Percentiles rank a stretch among this genome's conserved stretches.
phyloP scores from a whole-genome alignment of 345 rosid species.

The Salix purpurea region DNA sequence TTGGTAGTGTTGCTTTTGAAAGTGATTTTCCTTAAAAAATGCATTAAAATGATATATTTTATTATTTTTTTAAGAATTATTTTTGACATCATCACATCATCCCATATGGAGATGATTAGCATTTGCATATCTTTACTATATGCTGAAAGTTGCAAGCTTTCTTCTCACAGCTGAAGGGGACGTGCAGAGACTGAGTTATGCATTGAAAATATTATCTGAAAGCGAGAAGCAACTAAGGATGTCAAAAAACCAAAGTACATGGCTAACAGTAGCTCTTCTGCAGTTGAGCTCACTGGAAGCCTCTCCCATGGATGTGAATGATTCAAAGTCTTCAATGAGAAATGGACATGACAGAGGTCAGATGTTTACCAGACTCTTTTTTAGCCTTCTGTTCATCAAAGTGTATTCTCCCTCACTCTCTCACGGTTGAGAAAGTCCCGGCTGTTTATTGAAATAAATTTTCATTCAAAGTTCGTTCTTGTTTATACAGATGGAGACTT shows the following conservation, averaged over 20 bases:
- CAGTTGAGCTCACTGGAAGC: slow-evolving; percentile 67
- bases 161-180: slow-evolving; percentile 64
- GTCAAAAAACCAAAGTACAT: slow-evolving; percentile 87
- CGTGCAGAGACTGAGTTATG: slow-evolving; percentile 63
- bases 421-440: neutral
- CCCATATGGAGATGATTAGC: neutral
- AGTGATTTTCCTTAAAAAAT: too few relatives aligned
- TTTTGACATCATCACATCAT: too few relatives aligned
- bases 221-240: slow-evolving; percentile 88
- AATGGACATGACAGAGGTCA: slow-evolving; percentile 51
- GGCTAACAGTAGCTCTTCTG: slow-evolving; percentile 93
- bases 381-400: neutral
- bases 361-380: neutral
- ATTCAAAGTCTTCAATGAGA: slow-evolving; percentile 41
- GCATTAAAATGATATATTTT: too few relatives aligned
- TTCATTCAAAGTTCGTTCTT: neutral
- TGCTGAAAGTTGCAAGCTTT: slow-evolving; percentile 12
- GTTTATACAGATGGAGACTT: slow-evolving; percentile 43
- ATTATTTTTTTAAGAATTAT: too few relatives aligned
- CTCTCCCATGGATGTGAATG: slow-evolving; percentile 39
- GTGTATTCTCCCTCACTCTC: neutral
- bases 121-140: neutral
- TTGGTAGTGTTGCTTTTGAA: too few relatives aligned
- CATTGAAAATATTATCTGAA: slow-evolving; percentile 82
- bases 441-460: neutral